A percentile compares a stretch with the other conserved stretches of the same genome.
Conservation (phyloP, 768 basidiomycete species). For the Mycena vitilis region DNA sequence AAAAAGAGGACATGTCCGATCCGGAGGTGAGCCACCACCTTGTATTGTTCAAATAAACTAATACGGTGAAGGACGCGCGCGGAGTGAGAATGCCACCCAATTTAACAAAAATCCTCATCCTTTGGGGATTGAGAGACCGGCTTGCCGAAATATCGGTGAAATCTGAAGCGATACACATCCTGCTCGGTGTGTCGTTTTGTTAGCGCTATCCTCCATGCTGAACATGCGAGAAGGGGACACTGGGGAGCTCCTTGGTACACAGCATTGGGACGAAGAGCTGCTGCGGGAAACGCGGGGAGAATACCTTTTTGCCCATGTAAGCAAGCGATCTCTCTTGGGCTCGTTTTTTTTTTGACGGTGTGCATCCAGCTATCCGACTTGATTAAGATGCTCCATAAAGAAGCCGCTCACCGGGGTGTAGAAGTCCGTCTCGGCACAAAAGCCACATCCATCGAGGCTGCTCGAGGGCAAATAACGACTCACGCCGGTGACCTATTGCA, state of each 20-base stretch:
- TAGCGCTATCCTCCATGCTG: neutral
- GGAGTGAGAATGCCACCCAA: constrained; percentile 23
- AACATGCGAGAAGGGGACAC: neutral
- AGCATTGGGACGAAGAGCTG: constrained; percentile 14
- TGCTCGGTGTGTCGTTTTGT: neutral
- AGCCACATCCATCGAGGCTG: constrained; percentile 1
- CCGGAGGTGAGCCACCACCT: neutral
- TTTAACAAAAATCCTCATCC: constrained; percentile 17
- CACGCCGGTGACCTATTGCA: neutral
- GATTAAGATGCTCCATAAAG: constrained; percentile 3
- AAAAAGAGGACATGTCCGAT: neutral
- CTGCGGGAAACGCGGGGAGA: constrained; percentile 16
- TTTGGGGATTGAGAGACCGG: constrained; percentile 15
- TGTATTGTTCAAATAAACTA: neutral
- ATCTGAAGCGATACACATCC: constrained; percentile 12
- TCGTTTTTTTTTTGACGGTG: neutral
- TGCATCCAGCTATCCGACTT: constrained; percentile 16
- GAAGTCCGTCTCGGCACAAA: neutral
- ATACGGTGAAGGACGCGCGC: neutral
- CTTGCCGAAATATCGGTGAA: constrained; percentile 17
- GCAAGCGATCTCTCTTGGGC: neutral
- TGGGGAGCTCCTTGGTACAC: constrained; percentile 3
- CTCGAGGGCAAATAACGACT: neutral
- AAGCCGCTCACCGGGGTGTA: neutral
- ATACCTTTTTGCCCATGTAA: constrained; percentile 16